Evolutionary conservation across 83 land plant genomes (phyloP), one percentile per base, ranked within the genome.

Genomic region (Diphasiastrum complanatum): DNA sequence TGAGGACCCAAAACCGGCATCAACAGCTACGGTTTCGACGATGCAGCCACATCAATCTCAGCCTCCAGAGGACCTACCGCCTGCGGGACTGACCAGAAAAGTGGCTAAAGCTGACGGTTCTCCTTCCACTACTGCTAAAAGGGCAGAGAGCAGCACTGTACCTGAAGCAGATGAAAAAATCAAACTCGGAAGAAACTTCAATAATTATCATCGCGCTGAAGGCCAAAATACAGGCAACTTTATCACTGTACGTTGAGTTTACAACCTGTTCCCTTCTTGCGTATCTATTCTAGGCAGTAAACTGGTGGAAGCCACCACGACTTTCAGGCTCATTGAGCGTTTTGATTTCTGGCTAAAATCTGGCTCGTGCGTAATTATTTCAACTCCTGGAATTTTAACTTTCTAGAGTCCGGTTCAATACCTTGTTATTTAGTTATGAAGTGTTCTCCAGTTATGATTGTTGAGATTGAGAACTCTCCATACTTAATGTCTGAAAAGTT

Each of bases 211-310:
- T 35, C 59, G 59, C 35, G 59, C 59, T 26, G 59, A 55, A 27
- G 59, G 59, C 43, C 59, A 55, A 30, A 55, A 55, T 35, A 27
- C 59, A 11, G 59, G 59, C 34, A 55, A 55, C 35, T 55, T 55
- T 35, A 55, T 55, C 35, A 55, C 59, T 10, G 59, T 55, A 1
- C 26, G 59, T 41, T 41, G 0, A 14, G n/a, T 41, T 41, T 1
- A 14, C 0, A 41, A 41, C 45, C 1, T 18, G 12, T 14, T 41
- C 18, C 18, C 1, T 41, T 18, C 1, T 14, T 0, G 12, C 18
- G n/a, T 14, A 41, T 41, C 18, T 18, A 41, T 14, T 41, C 18
- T 18, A 41, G n/a, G n/a, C n/a, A n/a, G n/a, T n/a, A n/a, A n/a
- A n/a, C n/a, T n/a, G n/a, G n/a, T n/a, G n/a, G n/a, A n/a, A n/a